Evolutionary conservation across 1,284 basidiomycete genomes (phyloP), one percentile per base, ranked within the genome.

Genomic region (Irpex sp.): DNA sequence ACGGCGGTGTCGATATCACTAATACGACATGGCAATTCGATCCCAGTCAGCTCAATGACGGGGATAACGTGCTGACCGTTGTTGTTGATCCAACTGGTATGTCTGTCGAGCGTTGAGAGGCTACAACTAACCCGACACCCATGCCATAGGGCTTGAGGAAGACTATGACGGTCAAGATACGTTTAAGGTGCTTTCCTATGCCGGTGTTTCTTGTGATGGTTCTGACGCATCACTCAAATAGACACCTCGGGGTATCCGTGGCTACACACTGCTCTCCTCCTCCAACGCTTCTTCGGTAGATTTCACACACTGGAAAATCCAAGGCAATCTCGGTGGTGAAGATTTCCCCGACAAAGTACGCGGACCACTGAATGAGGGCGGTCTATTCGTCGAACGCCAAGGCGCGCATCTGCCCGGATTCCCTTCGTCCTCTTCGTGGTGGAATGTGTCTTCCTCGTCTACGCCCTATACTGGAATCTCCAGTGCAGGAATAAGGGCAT

Each of bases 341-440:
- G 68, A 64, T 31, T 74, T 64, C 70, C 72, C 64, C 8, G 79
- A 81, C 66, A 68, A 69, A 40, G 74, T 79, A 3, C 76, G 83
- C 11, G 78, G 81, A 2, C 75, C 79, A 1, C 78, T 82, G 55
- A 84, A 85, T 67, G 82, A 83, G 69, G 83, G 82, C 5, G 84
- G 84, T 0, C 77, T 82, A 61, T 80, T 77, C 68, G 82, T 77
- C 47, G 83, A 85, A 67, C 78, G 83, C 15, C 66, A 75, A 56
- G 82, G 82, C 69, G 75, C 76, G 2, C 81, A 83, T 66, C 74
- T 84, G 4, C 82, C 82, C 13, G 79, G 77, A 8, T 82, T 76
- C 65, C 73, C 81, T 54, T 72, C 72, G 13, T 75, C 77, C 0
- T 63, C 70, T 17, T 51, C 63, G 17, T 13, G 34, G 5, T 65